Conservation (phyloP, 805 yeast genomes). For the Candida pseudoglaebosa region DNA sequence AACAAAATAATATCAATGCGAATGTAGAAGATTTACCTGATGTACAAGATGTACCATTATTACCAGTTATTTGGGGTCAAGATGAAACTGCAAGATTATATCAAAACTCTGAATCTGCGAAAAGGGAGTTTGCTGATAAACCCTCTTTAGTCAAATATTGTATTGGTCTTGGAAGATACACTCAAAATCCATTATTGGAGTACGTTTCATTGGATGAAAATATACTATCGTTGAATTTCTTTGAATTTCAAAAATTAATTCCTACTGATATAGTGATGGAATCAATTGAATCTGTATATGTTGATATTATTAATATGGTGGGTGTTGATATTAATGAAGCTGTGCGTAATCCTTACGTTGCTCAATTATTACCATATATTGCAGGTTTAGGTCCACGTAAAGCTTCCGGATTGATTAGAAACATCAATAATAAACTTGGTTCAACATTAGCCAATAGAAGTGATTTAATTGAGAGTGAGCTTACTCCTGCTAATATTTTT, state of each 20-base stretch:
- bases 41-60: conserved; percentile 44
- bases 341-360: conserved; percentile 66
- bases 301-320: conserved; percentile 84
- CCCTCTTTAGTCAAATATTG: conserved; percentile 78
- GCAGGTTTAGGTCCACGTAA: conserved; percentile 96
- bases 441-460: conserved; percentile 63
- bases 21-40: conserved; percentile 43
- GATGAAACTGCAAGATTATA: conserved; percentile 91
- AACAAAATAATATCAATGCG: conserved; percentile 49
- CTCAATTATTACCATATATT: conserved; percentile 69
- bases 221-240: conserved; percentile 62
- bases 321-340: conserved; percentile 95
- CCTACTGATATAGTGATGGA: conserved; percentile 58
- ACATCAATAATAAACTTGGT: conserved; percentile 62
- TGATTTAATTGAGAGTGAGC: conserved; percentile 77
- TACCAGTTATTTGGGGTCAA: conserved; percentile 76
- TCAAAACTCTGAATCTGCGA: conserved; percentile 74
- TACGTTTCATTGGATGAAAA: conserved; percentile 79
- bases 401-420: conserved; percentile 80
- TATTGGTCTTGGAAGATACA: conserved; percentile 84
- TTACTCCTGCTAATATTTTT: conserved; percentile 76
- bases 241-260: conserved; percentile 68
- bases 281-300: conserved; percentile 76
- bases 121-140: conserved; percentile 76
- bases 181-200: conserved; percentile 90